Conservation (phyloP, 495 filamentous ascomycete genomes). For the Penicillium simplicissimum region DNA sequence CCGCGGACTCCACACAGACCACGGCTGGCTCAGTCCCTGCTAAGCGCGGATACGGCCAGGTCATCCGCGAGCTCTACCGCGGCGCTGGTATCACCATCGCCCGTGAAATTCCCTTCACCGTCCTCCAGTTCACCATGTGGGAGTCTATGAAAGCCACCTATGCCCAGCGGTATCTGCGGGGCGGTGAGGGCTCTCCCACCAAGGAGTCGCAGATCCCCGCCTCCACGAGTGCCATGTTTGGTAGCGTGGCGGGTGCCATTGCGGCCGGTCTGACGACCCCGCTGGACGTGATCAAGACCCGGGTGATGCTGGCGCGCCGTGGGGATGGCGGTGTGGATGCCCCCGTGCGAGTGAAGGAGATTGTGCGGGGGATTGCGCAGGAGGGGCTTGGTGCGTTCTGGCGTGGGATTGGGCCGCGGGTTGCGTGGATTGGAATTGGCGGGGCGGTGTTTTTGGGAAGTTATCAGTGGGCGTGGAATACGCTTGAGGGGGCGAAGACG, state of each 20-base stretch:
- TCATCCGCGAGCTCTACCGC: slow-evolving; percentile 83
- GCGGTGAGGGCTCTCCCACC: background rate
- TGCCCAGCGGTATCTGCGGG: slow-evolving; percentile 35
- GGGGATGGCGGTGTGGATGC: slow-evolving; percentile 36
- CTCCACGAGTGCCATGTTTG: slow-evolving; percentile 81
- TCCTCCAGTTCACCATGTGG: slow-evolving; percentile 97
- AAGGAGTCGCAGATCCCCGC: slow-evolving; percentile 55
- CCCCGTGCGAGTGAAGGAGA: slow-evolving; percentile 54
- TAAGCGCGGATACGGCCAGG: slow-evolving; percentile 50
- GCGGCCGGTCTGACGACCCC: slow-evolving; percentile 91
- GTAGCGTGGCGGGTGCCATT: slow-evolving; percentile 78
- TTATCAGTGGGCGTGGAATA: slow-evolving; percentile 88
- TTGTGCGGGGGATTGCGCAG: slow-evolving; percentile 66
- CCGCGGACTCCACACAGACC: background rate
- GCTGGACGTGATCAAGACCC: slow-evolving; percentile 93
- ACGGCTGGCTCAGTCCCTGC: slow-evolving; percentile 5
- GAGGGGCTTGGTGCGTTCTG: slow-evolving; percentile 82
- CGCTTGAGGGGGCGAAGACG: slow-evolving; percentile 49
- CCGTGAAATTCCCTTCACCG: slow-evolving; percentile 94
- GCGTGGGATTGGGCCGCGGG: slow-evolving; percentile 81
- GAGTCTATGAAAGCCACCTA: slow-evolving; percentile 77
- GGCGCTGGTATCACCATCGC: slow-evolving; percentile 90
- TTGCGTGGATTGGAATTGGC: slow-evolving; percentile 92
- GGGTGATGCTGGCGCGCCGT: slow-evolving; percentile 80
- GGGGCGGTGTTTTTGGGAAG: slow-evolving; percentile 95